Conservation (phyloP, 805 yeast genomes). For the Lipomyces yamanashiensis region DNA sequence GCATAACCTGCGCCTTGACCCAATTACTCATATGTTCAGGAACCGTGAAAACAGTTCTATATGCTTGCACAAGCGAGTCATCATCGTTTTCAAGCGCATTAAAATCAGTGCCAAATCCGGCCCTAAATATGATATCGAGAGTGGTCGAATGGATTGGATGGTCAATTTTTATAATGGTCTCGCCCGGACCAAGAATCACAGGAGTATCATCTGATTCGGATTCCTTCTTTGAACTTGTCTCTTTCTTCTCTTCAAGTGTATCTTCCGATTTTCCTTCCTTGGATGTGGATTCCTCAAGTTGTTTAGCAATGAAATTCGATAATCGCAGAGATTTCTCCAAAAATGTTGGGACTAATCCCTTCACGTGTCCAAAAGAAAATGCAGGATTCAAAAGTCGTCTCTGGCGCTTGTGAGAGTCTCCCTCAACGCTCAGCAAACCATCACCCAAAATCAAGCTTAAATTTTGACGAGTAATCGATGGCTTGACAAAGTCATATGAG, state of each 20-base stretch:
- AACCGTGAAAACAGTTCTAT: conserved; percentile 14
- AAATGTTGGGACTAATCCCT: conserved; percentile 25
- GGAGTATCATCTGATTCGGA: neutral
- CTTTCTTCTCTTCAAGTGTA: neutral
- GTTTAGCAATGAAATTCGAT: conserved; percentile 4
- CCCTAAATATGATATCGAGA: conserved; percentile 29
- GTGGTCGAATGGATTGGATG: conserved; percentile 24
- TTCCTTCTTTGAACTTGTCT: neutral
- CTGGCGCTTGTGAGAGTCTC: conserved; percentile 29
- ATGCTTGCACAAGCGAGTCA: conserved; percentile 23
- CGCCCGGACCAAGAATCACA: conserved; percentile 1
- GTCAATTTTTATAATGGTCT: conserved; percentile 12
- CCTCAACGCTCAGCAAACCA: conserved; percentile 33
- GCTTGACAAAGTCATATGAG: conserved; percentile 29
- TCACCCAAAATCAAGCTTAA: conserved; percentile 20
- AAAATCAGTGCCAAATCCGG: conserved; percentile 30
- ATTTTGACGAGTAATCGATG: conserved; percentile 4
- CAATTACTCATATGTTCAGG: neutral
- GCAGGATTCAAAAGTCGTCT: conserved; percentile 26
- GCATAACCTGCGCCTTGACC: neutral
- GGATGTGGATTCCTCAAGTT: conserved; percentile 1
- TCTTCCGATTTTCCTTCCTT: neutral
- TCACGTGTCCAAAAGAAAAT: conserved; percentile 31
- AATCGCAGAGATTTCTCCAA: conserved; percentile 17
- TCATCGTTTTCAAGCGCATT: conserved; percentile 22